Evolutionary conservation across 148 eudicot genomes (phyloP).

Genomic region (Agrostemma githago): DNA sequence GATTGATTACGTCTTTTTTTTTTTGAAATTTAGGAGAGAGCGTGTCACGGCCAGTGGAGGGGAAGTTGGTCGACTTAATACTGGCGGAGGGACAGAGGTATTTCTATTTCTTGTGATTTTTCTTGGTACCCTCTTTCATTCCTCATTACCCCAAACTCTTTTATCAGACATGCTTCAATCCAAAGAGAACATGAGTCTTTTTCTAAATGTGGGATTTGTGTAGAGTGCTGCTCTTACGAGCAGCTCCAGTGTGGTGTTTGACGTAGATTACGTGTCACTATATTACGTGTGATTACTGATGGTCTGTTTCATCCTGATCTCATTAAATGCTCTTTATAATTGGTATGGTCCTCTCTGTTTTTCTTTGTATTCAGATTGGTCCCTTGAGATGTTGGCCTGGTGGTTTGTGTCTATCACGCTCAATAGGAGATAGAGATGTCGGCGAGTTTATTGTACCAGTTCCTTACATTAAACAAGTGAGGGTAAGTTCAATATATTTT

Average conservation of each 20-base stretch:
- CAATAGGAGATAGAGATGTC: slow-evolving; percentile 96
- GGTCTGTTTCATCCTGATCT: no score
- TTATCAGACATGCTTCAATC: background rate
- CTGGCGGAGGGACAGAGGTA: slow-evolving; percentile 12
- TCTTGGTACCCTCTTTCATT: background rate
- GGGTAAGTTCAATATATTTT: slow-evolving; percentile 42
- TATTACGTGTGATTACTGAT: background rate
- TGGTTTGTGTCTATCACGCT: slow-evolving; percentile 93
- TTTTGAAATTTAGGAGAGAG: slow-evolving; percentile 1
- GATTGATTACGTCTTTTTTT: background rate
- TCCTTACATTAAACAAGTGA: slow-evolving; percentile 94
- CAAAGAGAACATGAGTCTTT: background rate
- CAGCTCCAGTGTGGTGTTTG: background rate
- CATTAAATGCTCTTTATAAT: background rate
- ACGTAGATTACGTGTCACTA: background rate
- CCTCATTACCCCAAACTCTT: background rate
- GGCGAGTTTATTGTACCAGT: slow-evolving; percentile 96
- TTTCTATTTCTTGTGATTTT: background rate
- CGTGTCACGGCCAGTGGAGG: slow-evolving; percentile 15
- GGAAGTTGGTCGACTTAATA: slow-evolving; percentile 17
- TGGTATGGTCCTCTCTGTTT: no score
- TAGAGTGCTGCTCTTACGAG: background rate
- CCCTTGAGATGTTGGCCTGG: slow-evolving; percentile 99
- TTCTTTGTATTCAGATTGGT: slow-evolving; percentile 56
- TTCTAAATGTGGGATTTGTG: background rate